Evolutionary conservation across 177 flowering plant species (phyloP).

Genomic region (Vitis hybrid): DNA sequence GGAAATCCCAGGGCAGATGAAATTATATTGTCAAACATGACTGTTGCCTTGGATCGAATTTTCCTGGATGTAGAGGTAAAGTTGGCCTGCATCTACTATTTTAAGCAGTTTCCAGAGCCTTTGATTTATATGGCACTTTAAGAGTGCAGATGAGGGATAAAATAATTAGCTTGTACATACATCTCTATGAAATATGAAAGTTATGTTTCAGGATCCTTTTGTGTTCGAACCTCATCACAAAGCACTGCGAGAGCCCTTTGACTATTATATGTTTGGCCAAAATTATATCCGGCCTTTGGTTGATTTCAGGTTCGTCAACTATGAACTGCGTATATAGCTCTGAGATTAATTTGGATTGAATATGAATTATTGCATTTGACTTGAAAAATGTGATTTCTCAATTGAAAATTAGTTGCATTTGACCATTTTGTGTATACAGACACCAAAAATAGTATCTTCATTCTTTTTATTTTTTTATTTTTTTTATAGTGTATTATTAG

Average conservation of each 20-base stretch:
- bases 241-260: constrained; percentile 89
- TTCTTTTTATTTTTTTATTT: no score
- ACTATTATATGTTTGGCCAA: constrained; percentile 90
- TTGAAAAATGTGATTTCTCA: no score
- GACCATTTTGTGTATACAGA: no score
- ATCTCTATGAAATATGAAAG: constrained; percentile 5
- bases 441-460: no score
- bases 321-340: neutral
- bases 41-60: constrained; percentile 69
- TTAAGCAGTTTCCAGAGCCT: neutral
- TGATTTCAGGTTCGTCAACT: constrained; percentile 69
- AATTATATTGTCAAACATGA: constrained; percentile 70
- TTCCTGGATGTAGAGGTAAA: constrained; percentile 76
- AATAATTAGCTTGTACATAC: constrained; percentile 8
- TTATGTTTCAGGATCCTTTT: constrained; percentile 73
- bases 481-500: no score
- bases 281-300: constrained; percentile 80
- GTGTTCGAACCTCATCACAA: constrained; percentile 72
- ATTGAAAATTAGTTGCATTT: no score
- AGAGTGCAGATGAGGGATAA: constrained; percentile 1
- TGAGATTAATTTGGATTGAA: no score
- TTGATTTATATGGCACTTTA: neutral
- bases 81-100: neutral
- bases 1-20: constrained; percentile 68
- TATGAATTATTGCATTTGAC: no score